Base-by-base conservation (phyloP, 2,329 filamentous ascomycete species). In the Aspergillus floridensis region DNA sequence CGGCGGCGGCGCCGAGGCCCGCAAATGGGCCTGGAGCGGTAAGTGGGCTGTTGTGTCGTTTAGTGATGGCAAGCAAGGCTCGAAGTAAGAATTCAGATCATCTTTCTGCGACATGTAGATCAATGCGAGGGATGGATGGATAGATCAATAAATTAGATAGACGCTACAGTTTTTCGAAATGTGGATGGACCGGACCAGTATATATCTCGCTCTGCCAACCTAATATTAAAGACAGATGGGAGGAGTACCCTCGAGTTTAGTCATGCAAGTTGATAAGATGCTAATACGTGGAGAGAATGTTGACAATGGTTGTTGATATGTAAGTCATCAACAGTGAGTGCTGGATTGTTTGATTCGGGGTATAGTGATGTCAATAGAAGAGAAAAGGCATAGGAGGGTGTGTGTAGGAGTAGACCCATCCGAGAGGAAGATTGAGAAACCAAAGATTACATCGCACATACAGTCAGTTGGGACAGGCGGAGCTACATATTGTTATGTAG, bases 31-130 rank as follows among this genome's bases (percentile, higher is more conserved):
- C 0, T 98, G 93, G 93, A 90, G 86, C 70, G 93, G 93, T 47
- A 97, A 97, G 77, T 98, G 91, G 90, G 93, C 93, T 5, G 92
- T 98, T n/a, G 88, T 96, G 4, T 92, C 91, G 31, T 92, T 93
- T 69, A 92, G 84, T 49, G 84, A 88, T 66, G 90, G 90, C 0
- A 90, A 90, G 90, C 0, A 90, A 90, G 73, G 67, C 61, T 46
- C 63, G 47, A 60, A 19, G 21, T 53, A 19, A 35, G 24, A 21
- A 22, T 22, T 22, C 22, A 22, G 22, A 22, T 22, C 11, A 7
- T 44, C 16, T 16, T n/a, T 26, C 3, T 6, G 32, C 53, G 35
- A 55, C 22, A 22, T 53, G 26, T 48, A 49, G 35, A 35, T 47
- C 26, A 12, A 57, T 35, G 50, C 21, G 11, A 21, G 38, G 14